Percentiles rank a stretch among this genome's conserved stretches.
phyloP scores from a whole-genome alignment of 495 filamentous ascomycete species.

The Penicillium dipodomyicola region DNA sequence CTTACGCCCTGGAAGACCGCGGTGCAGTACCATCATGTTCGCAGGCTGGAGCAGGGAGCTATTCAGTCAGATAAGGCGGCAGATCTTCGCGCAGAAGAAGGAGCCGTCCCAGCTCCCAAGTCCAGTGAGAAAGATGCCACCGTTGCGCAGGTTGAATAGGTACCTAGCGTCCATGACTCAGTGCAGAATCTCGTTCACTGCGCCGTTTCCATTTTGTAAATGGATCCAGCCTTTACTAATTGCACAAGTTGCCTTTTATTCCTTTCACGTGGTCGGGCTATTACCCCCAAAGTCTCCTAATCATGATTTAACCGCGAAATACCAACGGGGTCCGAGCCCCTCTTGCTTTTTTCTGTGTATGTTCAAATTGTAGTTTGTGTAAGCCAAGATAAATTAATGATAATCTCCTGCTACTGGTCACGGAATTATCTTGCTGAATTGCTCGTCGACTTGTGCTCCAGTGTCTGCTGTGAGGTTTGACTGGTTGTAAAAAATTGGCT shows the following conservation, averaged over 20 bases:
- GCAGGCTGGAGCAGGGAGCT: slow-evolving; percentile 29
- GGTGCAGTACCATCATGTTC: slow-evolving; percentile 36
- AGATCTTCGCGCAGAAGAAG: slow-evolving; percentile 19
- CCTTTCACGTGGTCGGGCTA: neutral
- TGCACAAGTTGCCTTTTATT: neutral
- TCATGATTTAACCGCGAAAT: no score
- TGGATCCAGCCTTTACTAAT: neutral
- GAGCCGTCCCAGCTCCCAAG: neutral
- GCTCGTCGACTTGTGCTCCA: no score
- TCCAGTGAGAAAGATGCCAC: slow-evolving; percentile 12
- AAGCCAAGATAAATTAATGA: no score
- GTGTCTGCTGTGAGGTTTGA: no score
- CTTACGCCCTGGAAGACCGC: slow-evolving; percentile 67
- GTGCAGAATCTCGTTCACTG: no score
- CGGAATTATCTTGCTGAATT: no score
- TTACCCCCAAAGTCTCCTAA: neutral
- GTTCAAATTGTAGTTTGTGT: neutral
- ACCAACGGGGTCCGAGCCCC: no score
- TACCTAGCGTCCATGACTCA: neutral
- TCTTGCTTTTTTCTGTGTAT: neutral
- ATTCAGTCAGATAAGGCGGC: slow-evolving; percentile 32
- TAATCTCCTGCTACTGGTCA: no score
- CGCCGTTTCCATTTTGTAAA: neutral
- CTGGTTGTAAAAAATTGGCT: no score
- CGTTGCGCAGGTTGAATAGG: slow-evolving; percentile 1